phyloP scores from a whole-genome alignment of 495 filamentous ascomycete genomes.

The Penicillium pancosmium region DNA sequence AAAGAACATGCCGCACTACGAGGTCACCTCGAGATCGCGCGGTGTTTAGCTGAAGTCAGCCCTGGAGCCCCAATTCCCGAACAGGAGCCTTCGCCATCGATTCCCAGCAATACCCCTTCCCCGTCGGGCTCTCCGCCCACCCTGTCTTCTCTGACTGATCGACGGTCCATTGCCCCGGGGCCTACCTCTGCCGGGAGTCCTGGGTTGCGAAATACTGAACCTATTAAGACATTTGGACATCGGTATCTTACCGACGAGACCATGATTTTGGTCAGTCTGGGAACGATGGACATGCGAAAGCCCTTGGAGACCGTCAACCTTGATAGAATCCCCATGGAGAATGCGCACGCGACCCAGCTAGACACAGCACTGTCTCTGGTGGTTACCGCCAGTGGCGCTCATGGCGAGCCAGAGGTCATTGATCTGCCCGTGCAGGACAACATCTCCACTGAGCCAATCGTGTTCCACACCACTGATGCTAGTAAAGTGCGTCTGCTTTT shows the following conservation, averaged over 20 bases:
- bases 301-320: slow-evolving; percentile 78
- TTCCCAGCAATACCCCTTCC: slow-evolving; percentile 40
- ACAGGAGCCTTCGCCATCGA: slow-evolving; percentile 37
- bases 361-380: slow-evolving; percentile 93
- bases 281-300: slow-evolving; percentile 91
- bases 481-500: slow-evolving; percentile 87
- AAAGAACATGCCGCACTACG: slow-evolving; percentile 90
- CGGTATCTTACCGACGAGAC: slow-evolving; percentile 87
- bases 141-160: slow-evolving; percentile 54
- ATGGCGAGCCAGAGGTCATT: slow-evolving; percentile 83
- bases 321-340: slow-evolving; percentile 82
- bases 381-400: slow-evolving; percentile 85
- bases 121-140: slow-evolving; percentile 47
- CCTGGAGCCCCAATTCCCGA: slow-evolving; percentile 40
- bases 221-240: slow-evolving; percentile 94
- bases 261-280: slow-evolving; percentile 89
- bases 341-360: slow-evolving; percentile 88
- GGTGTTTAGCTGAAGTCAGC: slow-evolving; percentile 60
- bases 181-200: slow-evolving; percentile 38
- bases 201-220: slow-evolving; percentile 56
- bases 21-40: slow-evolving; percentile 81
- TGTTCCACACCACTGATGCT: slow-evolving; percentile 77
- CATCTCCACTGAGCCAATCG: slow-evolving; percentile 87
- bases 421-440: slow-evolving; percentile 94
- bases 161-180: slow-evolving; percentile 48